phyloP scores from a whole-genome alignment of 2,329 filamentous ascomycete genomes.

The Pseudogymnoascus sp. region DNA sequence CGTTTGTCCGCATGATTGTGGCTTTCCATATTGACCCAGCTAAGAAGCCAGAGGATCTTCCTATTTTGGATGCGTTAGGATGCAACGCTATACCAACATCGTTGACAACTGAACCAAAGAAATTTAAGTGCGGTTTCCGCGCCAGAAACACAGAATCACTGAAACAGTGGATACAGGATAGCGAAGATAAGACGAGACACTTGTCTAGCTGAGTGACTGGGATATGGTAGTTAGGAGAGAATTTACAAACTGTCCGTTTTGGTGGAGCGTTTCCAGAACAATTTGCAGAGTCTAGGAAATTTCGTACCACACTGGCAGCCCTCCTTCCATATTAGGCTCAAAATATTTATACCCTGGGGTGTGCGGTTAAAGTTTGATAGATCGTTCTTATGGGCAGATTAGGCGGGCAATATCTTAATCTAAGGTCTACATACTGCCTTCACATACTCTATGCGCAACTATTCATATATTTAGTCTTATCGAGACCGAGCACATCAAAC shows the following conservation, averaged over 20 bases:
- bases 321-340: background rate
- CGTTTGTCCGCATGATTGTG: conserved; percentile 50
- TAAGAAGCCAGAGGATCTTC: conserved; percentile 38
- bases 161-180: conserved; percentile 45
- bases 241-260: background rate
- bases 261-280: background rate
- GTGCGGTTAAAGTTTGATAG: background rate
- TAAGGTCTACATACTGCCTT: background rate
- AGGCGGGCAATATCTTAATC: background rate
- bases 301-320: background rate
- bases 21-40: conserved; percentile 49
- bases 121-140: conserved; percentile 52
- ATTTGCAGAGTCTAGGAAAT: background rate
- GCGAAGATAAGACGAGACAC: conserved; percentile 20
- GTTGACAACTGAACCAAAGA: conserved; percentile 54
- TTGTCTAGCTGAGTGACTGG: conserved; percentile 1
- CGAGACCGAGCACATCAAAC: background rate
- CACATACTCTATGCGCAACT: background rate
- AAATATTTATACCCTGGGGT: background rate
- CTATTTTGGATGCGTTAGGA: conserved; percentile 49
- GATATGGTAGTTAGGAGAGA: background rate
- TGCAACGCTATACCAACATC: conserved; percentile 51
- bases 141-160: conserved; percentile 40
- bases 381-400: background rate
- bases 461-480: background rate